A percentile compares a stretch with the other conserved stretches of the same genome.
Conservation (phyloP, 345 rosid genomes). For the Eucalyptus erythrocorys region DNA sequence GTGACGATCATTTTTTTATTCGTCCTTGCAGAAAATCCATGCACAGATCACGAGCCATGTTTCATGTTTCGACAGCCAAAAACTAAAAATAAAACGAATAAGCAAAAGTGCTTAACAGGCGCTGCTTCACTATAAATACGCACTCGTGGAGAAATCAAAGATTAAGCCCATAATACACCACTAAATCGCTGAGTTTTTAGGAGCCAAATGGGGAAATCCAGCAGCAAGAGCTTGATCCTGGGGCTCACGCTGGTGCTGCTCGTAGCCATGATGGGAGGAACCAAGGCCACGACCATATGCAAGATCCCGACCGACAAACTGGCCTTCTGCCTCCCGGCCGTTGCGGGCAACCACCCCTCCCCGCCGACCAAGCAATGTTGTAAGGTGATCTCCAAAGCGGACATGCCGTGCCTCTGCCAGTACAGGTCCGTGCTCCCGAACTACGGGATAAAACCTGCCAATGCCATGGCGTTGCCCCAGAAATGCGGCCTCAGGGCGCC, state of each 20-base stretch:
- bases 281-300: conserved; percentile 8
- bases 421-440: conserved; percentile 28
- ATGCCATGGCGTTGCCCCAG: conserved; percentile 29
- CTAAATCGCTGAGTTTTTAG: background rate
- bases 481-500: conserved; percentile 29
- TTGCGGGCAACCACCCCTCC: conserved; percentile 28
- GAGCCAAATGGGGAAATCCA: background rate
- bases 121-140: background rate
- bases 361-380: conserved; percentile 38
- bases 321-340: conserved; percentile 29
- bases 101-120: background rate
- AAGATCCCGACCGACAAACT: conserved; percentile 17
- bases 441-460: conserved; percentile 23
- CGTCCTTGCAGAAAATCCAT: background rate
- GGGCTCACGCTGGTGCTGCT: background rate
- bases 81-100: background rate
- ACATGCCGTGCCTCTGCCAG: conserved; percentile 36
- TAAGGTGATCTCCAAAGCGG: conserved; percentile 7
- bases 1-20: background rate
- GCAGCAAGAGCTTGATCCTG: background rate
- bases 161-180: background rate
- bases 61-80: background rate
- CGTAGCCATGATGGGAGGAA: background rate
- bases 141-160: background rate
- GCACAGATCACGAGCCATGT: background rate